Evolutionary conservation across 2,329 filamentous ascomycete species (phyloP), one percentile per base, ranked within the genome.

Genomic region (Diplodia mutila): DNA sequence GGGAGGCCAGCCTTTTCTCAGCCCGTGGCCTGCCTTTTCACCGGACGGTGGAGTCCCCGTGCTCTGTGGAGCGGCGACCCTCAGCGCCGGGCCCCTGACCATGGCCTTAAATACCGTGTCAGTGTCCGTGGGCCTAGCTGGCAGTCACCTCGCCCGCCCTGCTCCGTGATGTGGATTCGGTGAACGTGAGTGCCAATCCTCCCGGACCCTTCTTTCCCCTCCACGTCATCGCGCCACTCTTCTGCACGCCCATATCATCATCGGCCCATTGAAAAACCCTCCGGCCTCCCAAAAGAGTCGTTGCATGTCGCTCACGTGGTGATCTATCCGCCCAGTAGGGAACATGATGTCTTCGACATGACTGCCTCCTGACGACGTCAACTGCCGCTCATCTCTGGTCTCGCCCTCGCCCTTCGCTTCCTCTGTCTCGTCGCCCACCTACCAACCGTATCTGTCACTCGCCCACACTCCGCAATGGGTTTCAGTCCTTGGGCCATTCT

Each of bases 291-390:
- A 32, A 37, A 48, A 51, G 46, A 14, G 34, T n/a, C 6, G 59
- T 52, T 29, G 57, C 29, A 21, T 32, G 39, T 49, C 39, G 59
- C 59, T 39, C 59, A 51, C 59, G 42, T 63, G 59, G 42, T 63
- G 21, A 46, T 34, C 49, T 39, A 16, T 51, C 16, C n/a, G 32
- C n/a, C 32, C 18, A 21, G 14, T 46, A 32, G 34, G 25, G 39
- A 61, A 61, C 39, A 63, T 51, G 27, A 63, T 51, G 59, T 37
- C 59, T 63, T 49, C 46, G 57, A 61, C 57, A 32, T 39, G n/a
- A n/a, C 57, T n/a, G 18, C n/a, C 59, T 63, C 46, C 39, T 48
- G 39, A 37, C 42, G n/a, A 14, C 34, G 11, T 49, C 57, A 32
- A 27, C 23, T 32, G 16, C 37, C 12, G 11, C 34, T 37, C 34